Percentiles rank a stretch among this genome's conserved stretches.
Conservation (phyloP, 495 filamentous ascomycete genomes). For the Aspergillus asperescens region DNA sequence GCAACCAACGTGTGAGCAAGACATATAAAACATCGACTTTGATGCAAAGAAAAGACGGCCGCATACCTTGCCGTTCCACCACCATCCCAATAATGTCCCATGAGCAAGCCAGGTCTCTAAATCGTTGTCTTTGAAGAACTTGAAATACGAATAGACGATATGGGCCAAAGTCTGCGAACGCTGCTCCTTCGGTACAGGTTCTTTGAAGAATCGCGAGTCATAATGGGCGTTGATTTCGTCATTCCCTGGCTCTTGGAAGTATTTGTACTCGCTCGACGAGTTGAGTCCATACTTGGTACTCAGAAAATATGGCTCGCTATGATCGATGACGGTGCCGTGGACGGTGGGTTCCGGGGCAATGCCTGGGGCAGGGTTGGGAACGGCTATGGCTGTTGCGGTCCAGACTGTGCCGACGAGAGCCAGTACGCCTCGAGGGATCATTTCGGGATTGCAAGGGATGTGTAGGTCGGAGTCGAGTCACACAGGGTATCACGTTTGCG, state of each 20-base stretch:
- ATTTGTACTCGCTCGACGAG: constrained; percentile 38
- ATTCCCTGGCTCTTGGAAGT: constrained; percentile 55
- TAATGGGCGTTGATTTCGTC: constrained; percentile 61
- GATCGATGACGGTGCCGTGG: constrained; percentile 14
- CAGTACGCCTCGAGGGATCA: constrained; percentile 14
- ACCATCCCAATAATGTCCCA: constrained; percentile 83
- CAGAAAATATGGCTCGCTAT: constrained; percentile 17
- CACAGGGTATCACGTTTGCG: constrained; percentile 11
- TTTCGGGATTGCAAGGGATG: constrained; percentile 1
- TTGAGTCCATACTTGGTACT: constrained; percentile 32
- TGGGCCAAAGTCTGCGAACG: constrained; percentile 58
- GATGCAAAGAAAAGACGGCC: background rate
- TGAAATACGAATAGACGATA: constrained; percentile 69
- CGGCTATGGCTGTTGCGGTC: constrained; percentile 17
- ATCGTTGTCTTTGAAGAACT: constrained; percentile 54
- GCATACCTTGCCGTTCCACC: constrained; percentile 73
- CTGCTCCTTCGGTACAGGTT: constrained; percentile 55
- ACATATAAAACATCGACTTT: background rate
- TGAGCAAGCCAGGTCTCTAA: constrained; percentile 86
- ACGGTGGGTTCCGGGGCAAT: constrained; percentile 8
- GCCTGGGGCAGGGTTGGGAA: background rate
- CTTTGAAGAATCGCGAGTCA: constrained; percentile 62
- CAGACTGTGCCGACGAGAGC: constrained; percentile 22
- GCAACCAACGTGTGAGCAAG: background rate
- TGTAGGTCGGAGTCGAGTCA: background rate